phyloP scores from a whole-genome alignment of 2,329 filamentous ascomycete species.

The Sclerotinia sclerotiorum region DNA sequence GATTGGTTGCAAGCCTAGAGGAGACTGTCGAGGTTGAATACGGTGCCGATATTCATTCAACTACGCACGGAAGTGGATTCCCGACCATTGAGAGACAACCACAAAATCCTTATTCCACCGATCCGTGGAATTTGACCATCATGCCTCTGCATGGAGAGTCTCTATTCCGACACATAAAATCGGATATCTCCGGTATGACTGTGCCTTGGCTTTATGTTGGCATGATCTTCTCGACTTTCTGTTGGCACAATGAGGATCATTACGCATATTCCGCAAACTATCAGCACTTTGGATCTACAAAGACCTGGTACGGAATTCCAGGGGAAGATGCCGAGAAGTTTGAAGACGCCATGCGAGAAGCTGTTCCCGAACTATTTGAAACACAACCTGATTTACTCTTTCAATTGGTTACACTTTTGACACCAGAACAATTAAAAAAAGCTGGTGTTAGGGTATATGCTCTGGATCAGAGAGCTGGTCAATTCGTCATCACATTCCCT shows the following conservation, averaged over 20 bases:
- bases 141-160: slow-evolving; percentile 88
- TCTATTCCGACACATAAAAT: slow-evolving; percentile 94
- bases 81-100: slow-evolving; percentile 92
- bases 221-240: slow-evolving; percentile 99
- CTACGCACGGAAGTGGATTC: slow-evolving; percentile 95
- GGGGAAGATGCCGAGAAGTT: slow-evolving; percentile 93
- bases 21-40: slow-evolving; percentile 98
- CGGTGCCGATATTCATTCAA: slow-evolving; percentile 96
- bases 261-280: slow-evolving; percentile 98
- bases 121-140: slow-evolving; percentile 95
- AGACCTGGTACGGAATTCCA: slow-evolving; percentile 98
- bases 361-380: slow-evolving; percentile 94
- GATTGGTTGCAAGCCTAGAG: slow-evolving; percentile 86
- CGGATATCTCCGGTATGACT: slow-evolving; percentile 98
- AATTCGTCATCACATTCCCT: slow-evolving; percentile 95
- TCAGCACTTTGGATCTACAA: slow-evolving; percentile 96
- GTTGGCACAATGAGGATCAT: slow-evolving; percentile 99
- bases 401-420: slow-evolving; percentile 93
- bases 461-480: slow-evolving; percentile 91
- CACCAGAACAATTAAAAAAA: slow-evolving; percentile 88
- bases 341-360: slow-evolving; percentile 90
- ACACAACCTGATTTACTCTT: slow-evolving; percentile 95
- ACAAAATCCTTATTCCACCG: slow-evolving; percentile 78
- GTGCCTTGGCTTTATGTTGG: slow-evolving; percentile 99
- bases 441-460: slow-evolving; percentile 92